Base-by-base conservation (phyloP, 164 flowering plant genomes). In the Nymphaea thermarum region DNA sequence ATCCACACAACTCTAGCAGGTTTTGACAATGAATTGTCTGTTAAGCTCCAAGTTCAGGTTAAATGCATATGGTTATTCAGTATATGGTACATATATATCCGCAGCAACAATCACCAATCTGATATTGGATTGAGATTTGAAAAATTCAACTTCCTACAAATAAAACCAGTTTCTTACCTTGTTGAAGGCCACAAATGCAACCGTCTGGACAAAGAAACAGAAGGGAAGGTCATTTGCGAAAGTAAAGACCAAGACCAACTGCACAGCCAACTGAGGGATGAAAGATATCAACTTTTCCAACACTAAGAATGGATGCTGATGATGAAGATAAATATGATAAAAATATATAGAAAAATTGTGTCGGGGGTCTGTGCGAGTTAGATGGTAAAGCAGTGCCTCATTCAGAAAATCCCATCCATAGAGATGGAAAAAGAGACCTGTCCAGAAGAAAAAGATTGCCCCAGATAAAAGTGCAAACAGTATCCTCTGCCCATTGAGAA, bases 281-380 rank as follows among this genome's bases (percentile, higher is more conserved):
- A 94, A 91, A 5, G 97, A 80, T 43, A 90, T 69, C 69, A 94
- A 88, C 83, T 87, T 94, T 75, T 94, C 96, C 70, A 80, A 43
- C 44, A 84, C 68, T 3, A 89, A 86, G 43, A 88, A 80, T 68
- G 78, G 82, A 3, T 73, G 79, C 61, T 84, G 86, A 65, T 82
- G 89, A 42, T 91, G 86, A 65, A 94, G 94, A 75, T 91, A 94
- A 64, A 91, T 87, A 80, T 89, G 93, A 72, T 94, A 94, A 75
- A 94, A 94, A 74, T 94, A 94, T 61, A 94, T 86, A 4, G 95
- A 94, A 73, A 91, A 94, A 71, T 94, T 94, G 76, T 94, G 98
- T 63, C 97, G 90, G 70, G 97, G 97, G 75, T 94, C 98, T n/a
- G 97, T 88, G 12, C 96, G 95, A 11, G 96, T 89, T 44, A 94